phyloP scores from a whole-genome alignment of 1,284 basidiomycete genomes.

The Trametes versicolor region DNA sequence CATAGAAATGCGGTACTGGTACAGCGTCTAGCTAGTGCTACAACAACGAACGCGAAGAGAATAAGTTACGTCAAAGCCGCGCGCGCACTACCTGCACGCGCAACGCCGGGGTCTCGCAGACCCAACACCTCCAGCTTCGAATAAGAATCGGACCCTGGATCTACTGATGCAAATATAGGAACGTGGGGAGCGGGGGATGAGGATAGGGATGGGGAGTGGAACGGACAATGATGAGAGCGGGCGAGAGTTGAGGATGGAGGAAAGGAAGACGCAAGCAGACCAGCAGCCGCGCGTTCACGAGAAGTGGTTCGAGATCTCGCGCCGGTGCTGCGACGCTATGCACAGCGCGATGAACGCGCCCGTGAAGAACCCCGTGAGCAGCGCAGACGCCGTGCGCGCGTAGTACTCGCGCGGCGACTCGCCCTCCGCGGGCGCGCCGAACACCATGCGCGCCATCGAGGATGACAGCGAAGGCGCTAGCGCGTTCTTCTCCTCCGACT shows the following conservation, averaged over 20 bases:
- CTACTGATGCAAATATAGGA: not conserved
- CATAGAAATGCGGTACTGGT: constrained; percentile 11
- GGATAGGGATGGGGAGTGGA: not conserved
- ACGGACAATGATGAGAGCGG: no score
- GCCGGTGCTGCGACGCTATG: constrained; percentile 45
- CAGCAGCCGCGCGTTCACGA: constrained; percentile 35
- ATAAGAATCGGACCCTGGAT: not conserved
- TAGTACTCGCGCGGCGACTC: constrained; percentile 37
- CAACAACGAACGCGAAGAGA: constrained; percentile 16
- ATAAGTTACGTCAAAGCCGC: constrained; percentile 19
- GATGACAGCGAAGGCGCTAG: constrained; percentile 4
- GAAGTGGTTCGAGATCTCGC: constrained; percentile 47
- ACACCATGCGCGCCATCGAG: constrained; percentile 16
- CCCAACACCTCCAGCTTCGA: not conserved
- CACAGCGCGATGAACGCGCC: constrained; percentile 50
- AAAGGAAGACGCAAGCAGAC: not conserved
- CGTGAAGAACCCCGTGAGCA: constrained; percentile 49
- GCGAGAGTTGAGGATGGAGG: no score
- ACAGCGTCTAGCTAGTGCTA: constrained; percentile 11
- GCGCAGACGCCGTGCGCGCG: constrained; percentile 47
- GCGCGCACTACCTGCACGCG: constrained; percentile 1
- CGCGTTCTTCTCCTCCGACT: not conserved
- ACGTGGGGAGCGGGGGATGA: not conserved
- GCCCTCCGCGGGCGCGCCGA: constrained; percentile 17
- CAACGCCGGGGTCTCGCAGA: not conserved